Conservation (phyloP, 1,284 basidiomycete species). For the Cryptococcus sp. region DNA sequence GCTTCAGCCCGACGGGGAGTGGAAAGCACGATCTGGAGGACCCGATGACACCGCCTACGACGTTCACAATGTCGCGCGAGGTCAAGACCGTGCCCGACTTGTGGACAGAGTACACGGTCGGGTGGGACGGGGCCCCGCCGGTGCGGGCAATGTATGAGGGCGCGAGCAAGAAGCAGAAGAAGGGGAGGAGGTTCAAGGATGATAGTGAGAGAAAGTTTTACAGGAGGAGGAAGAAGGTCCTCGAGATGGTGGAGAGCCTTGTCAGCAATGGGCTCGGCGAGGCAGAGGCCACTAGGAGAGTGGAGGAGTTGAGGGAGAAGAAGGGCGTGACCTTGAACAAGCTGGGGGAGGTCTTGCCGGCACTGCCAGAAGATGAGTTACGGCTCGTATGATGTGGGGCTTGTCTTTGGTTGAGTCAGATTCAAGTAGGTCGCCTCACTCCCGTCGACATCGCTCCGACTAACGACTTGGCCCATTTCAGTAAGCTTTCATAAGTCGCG, state of each 20-base stretch:
- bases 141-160: not conserved
- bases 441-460: too few species aligned
- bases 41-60: not conserved
- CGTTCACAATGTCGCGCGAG: constrained; percentile 2
- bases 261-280: not conserved
- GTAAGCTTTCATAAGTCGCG: too few species aligned
- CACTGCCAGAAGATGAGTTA: not conserved
- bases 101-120: constrained; percentile 3
- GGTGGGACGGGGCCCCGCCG: constrained; percentile 1
- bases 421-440: too few species aligned
- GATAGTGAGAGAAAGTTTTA: constrained; percentile 1
- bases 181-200: not conserved
- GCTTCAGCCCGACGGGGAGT: too few species aligned
- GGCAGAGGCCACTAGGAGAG: not conserved
- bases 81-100: constrained; percentile 2
- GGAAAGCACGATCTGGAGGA: too few species aligned
- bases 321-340: not conserved
- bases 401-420: too few species aligned
- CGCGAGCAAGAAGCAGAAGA: not conserved
- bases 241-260: constrained; percentile 1
- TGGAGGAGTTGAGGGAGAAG: not conserved
- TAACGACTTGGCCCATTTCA: too few species aligned
- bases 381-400: not conserved
- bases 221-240: not conserved
- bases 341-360: not conserved